Conservation (phyloP, 1,139 yeast genomes). For the Pichia sp. region DNA sequence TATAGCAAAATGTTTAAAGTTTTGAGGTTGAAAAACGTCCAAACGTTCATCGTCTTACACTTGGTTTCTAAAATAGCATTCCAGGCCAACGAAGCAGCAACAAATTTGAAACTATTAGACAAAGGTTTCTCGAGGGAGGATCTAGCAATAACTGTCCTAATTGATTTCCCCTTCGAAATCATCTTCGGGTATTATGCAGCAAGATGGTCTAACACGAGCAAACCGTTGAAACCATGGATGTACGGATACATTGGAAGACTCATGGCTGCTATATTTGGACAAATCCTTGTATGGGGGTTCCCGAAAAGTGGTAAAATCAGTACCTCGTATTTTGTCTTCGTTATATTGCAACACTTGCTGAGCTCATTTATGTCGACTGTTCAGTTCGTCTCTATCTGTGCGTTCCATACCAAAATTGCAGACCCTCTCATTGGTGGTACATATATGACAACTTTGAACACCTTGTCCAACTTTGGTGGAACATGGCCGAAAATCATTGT, state of each 20-base stretch:
- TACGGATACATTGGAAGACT: constrained; percentile 85
- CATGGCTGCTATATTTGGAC: constrained; percentile 70
- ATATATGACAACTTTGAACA: constrained; percentile 92
- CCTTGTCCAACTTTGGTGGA: constrained; percentile 90
- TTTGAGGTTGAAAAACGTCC: constrained; percentile 70
- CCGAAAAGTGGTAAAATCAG: constrained; percentile 55
- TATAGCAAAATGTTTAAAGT: constrained; percentile 76
- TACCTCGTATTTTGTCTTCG: constrained; percentile 54
- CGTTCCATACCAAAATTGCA: constrained; percentile 92
- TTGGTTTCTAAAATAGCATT: constrained; percentile 84
- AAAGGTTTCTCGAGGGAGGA: constrained; percentile 93
- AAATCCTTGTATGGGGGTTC: constrained; percentile 64
- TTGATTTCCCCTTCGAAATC: constrained; percentile 95
- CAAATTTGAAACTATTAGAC: constrained; percentile 86
- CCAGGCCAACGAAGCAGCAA: constrained; percentile 94
- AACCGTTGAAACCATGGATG: constrained; percentile 82
- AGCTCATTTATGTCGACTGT: constrained; percentile 92
- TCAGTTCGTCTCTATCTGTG: constrained; percentile 90
- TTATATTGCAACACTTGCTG: constrained; percentile 75
- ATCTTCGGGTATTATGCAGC: constrained; percentile 95
- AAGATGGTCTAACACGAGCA: constrained; percentile 78
- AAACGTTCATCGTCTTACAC: constrained; percentile 67
- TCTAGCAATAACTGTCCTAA: constrained; percentile 82
- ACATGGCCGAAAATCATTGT: constrained; percentile 92
- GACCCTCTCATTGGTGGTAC: constrained; percentile 97